A percentile compares a stretch with the other conserved stretches of the same genome.
These are phyloP conservation scores for Colletotrichum sp. DNA, from an alignment of 2,329 filamentous ascomycete genomes.

Conservation along the genomic window DNA sequence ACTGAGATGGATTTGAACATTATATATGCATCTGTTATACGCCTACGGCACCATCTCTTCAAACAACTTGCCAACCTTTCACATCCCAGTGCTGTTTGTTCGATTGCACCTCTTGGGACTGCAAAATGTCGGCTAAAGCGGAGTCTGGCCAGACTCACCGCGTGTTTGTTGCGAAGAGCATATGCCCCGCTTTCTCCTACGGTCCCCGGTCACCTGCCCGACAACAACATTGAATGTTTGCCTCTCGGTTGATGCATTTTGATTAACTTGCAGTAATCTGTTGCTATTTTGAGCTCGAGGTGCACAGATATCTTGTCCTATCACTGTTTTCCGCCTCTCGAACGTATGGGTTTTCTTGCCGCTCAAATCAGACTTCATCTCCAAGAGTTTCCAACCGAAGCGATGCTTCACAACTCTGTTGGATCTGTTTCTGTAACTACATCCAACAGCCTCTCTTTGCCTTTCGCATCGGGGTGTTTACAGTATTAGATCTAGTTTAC, in stretches of 20 bases:
- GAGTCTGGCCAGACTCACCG: neutral
- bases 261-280: neutral
- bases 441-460: neutral
- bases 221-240: neutral
- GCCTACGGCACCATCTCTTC: neutral
- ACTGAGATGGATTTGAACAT: neutral
- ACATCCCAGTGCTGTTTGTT: rapidly evolving
- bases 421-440: neutral
- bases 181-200: neutral
- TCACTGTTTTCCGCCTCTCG: neutral
- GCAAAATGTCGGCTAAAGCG: neutral
- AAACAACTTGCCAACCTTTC: neutral
- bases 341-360: neutral
- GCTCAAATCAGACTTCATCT: neutral
- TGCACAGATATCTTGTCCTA: neutral
- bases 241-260: neutral
- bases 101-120: neutral
- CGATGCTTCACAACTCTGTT: neutral
- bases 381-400: neutral
- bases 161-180: neutral
- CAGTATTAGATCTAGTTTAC: neutral
- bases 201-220: neutral
- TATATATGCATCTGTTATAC: neutral
- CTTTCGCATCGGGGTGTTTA: neutral
- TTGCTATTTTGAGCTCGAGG: neutral